These are phyloP conservation scores for Penicillium longicatenatum DNA, from an alignment of 495 filamentous ascomycete species.

Conservation along the genomic window DNA sequence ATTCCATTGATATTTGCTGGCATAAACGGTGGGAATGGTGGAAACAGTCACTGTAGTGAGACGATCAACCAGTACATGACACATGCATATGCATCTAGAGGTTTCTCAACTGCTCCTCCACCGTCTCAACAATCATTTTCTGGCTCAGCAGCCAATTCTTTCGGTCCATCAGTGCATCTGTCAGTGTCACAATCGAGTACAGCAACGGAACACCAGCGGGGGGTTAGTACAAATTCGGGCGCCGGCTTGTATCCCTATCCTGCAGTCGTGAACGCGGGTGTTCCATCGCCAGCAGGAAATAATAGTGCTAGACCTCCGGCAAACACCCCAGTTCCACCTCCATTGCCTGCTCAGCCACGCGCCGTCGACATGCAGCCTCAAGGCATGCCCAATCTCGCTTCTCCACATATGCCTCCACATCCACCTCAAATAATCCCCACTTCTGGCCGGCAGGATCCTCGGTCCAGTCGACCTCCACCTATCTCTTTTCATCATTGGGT, in stretches of 20 bases:
- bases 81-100: background rate
- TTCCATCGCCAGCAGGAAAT: background rate
- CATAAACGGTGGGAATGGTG: slow-evolving; percentile 38
- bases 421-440: background rate
- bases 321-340: background rate
- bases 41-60: background rate
- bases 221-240: background rate
- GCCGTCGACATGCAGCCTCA: slow-evolving; percentile 1
- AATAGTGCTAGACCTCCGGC: background rate
- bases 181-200: too few species aligned
- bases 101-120: background rate
- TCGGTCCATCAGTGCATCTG: slow-evolving; percentile 8
- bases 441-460: background rate
- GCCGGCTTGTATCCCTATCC: background rate
- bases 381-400: background rate
- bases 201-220: background rate
- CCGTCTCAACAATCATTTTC: slow-evolving; percentile 1
- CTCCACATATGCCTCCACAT: background rate
- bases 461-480: slow-evolving; percentile 2
- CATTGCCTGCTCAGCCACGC: background rate
- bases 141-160: background rate
- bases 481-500: slow-evolving; percentile 19
- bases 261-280: background rate
- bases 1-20: slow-evolving; percentile 89
- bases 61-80: slow-evolving; percentile 4